Percentiles rank a stretch among this genome's conserved stretches.
Conservation (phyloP, 2,329 filamentous ascomycete genomes). For the Clonostachys chloroleuca region DNA sequence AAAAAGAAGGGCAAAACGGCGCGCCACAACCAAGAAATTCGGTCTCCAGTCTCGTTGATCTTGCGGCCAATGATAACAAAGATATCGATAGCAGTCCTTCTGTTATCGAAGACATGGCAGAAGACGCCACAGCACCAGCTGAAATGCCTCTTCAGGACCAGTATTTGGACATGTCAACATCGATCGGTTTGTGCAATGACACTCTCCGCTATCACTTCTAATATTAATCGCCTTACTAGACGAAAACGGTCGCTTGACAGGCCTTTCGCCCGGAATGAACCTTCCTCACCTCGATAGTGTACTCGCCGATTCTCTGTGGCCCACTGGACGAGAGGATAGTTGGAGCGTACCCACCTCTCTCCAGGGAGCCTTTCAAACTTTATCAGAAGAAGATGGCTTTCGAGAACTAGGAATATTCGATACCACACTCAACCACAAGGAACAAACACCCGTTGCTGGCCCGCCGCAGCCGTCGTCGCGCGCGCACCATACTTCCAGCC, state of each 20-base stretch:
- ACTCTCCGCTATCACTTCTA: too few species aligned
- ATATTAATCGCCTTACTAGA: too few species aligned
- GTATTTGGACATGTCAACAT: too few species aligned
- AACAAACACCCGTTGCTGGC: neutral
- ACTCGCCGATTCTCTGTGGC: too few species aligned
- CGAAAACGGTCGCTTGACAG: too few species aligned
- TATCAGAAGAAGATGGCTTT: neutral
- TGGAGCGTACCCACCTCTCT: too few species aligned
- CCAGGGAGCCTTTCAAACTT: neutral
- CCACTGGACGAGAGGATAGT: too few species aligned
- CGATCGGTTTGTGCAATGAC: too few species aligned
- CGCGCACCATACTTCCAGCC: too few species aligned
- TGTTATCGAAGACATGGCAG: neutral
- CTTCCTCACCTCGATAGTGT: too few species aligned
- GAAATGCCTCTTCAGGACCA: neutral
- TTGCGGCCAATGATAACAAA: neutral
- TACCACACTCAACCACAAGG: neutral
- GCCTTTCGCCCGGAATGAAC: too few species aligned
- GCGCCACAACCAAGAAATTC: neutral
- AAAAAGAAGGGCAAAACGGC: neutral
- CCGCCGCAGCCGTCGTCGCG: too few species aligned
- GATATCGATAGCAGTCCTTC: neutral
- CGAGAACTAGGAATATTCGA: neutral
- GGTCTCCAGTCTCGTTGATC: neutral
- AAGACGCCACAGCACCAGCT: neutral